phyloP scores from a whole-genome alignment of 805 yeast species.

The Yamadazyma tumulicola region DNA sequence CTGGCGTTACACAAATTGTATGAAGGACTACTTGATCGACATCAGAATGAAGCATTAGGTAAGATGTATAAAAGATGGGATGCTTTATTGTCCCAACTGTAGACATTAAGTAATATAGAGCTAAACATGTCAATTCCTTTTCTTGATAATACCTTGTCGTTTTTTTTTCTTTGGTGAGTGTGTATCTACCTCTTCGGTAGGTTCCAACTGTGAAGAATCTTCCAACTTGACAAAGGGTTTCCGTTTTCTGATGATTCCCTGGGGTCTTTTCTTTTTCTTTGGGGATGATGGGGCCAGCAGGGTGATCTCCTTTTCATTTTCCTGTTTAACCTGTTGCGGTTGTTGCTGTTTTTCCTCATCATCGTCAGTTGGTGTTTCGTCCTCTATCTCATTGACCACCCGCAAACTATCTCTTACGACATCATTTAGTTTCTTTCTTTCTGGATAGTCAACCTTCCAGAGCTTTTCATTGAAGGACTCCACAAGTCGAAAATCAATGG shows the following conservation, averaged over 20 bases:
- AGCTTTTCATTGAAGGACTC: constrained; percentile 5
- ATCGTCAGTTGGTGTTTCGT: not conserved
- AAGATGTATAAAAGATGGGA: constrained; percentile 33
- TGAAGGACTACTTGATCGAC: constrained; percentile 20
- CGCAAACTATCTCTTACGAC: constrained; percentile 1
- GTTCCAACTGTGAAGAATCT: no score
- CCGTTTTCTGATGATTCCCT: no score
- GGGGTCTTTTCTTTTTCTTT: constrained; percentile 5
- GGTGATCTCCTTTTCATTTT: not conserved
- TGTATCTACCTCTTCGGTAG: not conserved
- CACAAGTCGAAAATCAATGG: constrained; percentile 4
- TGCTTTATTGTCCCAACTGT: constrained; percentile 2
- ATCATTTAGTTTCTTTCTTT: not conserved
- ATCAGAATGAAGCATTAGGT: constrained; percentile 27
- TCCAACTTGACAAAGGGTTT: no score
- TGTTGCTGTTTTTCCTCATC: no score
- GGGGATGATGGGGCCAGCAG: not conserved
- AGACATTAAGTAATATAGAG: no score
- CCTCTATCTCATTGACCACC: not conserved
- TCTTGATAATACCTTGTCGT: constrained; percentile 5
- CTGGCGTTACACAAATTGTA: constrained; percentile 43
- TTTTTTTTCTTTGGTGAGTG: constrained; percentile 5
- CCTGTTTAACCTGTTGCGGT: not conserved
- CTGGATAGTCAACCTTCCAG: constrained; percentile 4
- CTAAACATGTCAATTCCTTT: constrained; percentile 1